A percentile compares a stretch with the other conserved stretches of the same genome.
These are phyloP conservation scores for Zygoascus hellenicus DNA, from an alignment of 1,139 yeast species.

Conservation along the genomic window DNA sequence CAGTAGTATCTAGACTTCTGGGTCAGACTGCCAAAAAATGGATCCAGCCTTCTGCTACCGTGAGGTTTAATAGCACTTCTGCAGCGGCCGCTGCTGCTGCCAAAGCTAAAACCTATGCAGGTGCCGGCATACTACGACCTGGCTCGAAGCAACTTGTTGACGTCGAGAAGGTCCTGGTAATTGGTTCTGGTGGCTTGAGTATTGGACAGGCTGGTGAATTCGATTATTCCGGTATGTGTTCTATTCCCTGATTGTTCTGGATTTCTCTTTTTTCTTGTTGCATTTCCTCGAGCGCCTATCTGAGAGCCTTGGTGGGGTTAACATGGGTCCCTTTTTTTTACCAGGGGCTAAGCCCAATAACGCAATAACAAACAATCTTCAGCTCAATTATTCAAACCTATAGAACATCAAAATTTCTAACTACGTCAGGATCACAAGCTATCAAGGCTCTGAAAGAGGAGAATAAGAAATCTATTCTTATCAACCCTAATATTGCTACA, in stretches of 20 bases:
- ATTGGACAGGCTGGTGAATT: slow-evolving; percentile 99
- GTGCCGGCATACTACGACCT: slow-evolving; percentile 49
- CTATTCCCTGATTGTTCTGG: neutral
- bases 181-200: slow-evolving; percentile 96
- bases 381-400: too few species aligned
- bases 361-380: too few species aligned
- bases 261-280: neutral
- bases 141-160: slow-evolving; percentile 61
- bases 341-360: too few species aligned
- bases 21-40: neutral
- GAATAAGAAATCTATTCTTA: slow-evolving; percentile 73
- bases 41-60: neutral
- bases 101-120: slow-evolving; percentile 38
- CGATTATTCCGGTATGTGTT: slow-evolving; percentile 75
- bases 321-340: too few species aligned
- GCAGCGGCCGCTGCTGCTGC: slow-evolving; percentile 4
- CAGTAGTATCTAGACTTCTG: neutral
- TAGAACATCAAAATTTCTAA: neutral
- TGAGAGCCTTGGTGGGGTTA: too few species aligned
- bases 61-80: slow-evolving; percentile 4
- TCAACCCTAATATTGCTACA: slow-evolving; percentile 96
- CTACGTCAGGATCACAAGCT: slow-evolving; percentile 62
- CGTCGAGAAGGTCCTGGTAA: slow-evolving; percentile 80
- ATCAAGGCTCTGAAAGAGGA: slow-evolving; percentile 94
- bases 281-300: neutral